Percentiles rank a stretch among this genome's conserved stretches.
Evolutionary conservation across 1,139 yeast species (phyloP).

Genomic region (Wickerhamomyces sp.): DNA sequence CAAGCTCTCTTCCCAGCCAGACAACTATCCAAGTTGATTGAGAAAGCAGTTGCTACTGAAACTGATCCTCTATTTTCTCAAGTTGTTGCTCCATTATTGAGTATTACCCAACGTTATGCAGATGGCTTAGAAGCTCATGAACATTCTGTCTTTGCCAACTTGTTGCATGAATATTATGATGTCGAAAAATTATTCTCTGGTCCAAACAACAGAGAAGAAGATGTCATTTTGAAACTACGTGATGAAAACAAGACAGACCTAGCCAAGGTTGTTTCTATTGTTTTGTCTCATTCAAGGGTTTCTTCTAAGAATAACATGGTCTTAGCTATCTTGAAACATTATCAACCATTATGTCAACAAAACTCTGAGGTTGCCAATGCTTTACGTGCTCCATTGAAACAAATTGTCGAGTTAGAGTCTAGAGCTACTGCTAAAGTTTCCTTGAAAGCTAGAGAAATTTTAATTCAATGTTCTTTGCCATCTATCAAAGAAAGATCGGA

Average conservation of each 20-base stretch:
- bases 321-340: constrained; percentile 76
- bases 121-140: constrained; percentile 84
- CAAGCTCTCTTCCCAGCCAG: constrained; percentile 91
- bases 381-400: constrained; percentile 67
- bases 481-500: constrained; percentile 94
- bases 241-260: constrained; percentile 81
- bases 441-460: constrained; percentile 92
- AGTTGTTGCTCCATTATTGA: constrained; percentile 67
- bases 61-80: constrained; percentile 48
- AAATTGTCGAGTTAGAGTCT: constrained; percentile 80
- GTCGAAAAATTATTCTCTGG: constrained; percentile 79
- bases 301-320: constrained; percentile 89
- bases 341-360: constrained; percentile 69
- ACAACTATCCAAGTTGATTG: constrained; percentile 55
- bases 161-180: constrained; percentile 67
- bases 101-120: constrained; percentile 64
- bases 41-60: constrained; percentile 35
- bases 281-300: constrained; percentile 87
- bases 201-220: constrained; percentile 73
- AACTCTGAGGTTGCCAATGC: constrained; percentile 64
- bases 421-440: constrained; percentile 92
- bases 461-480: constrained; percentile 94
- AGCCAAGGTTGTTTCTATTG: constrained; percentile 63
- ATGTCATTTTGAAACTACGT: constrained; percentile 77
- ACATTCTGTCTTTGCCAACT: constrained; percentile 62